Evolutionary conservation across 306 rosid genomes (phyloP).

Genomic region (Crotalaria pallida): DNA sequence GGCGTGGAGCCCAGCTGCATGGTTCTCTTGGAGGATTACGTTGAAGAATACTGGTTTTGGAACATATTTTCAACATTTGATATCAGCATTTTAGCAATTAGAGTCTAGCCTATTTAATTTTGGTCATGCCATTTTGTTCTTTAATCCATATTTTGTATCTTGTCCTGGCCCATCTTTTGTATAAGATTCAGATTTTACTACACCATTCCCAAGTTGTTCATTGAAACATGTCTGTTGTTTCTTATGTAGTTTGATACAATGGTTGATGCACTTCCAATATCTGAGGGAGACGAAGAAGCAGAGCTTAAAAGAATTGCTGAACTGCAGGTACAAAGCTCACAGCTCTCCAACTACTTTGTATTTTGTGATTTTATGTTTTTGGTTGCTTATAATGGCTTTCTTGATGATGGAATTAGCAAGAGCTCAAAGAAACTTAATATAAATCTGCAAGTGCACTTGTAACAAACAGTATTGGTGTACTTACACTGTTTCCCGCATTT

Average conservation of each 20-base stretch:
- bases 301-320: conserved; percentile 74
- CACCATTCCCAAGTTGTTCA: background rate
- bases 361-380: background rate
- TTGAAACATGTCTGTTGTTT: conserved; percentile 11
- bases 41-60: background rate
- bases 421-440: background rate
- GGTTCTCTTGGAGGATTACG: background rate
- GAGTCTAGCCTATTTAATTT: background rate
- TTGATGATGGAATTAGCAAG: background rate
- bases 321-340: conserved; percentile 54
- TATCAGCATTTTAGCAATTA: background rate
- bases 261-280: conserved; percentile 75
- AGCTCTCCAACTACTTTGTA: background rate
- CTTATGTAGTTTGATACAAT: conserved; percentile 67
- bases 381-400: background rate
- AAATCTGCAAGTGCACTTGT: background rate
- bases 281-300: conserved; percentile 76
- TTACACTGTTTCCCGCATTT: conserved; percentile 1
- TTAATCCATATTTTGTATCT: background rate
- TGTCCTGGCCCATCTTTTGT: background rate
- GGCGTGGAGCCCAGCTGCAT: background rate
- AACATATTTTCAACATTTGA: background rate
- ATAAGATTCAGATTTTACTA: background rate
- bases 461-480: background rate
- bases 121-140: background rate